Conservation (phyloP, 2,329 filamentous ascomycete species). For the Xylariaceae sp. region DNA sequence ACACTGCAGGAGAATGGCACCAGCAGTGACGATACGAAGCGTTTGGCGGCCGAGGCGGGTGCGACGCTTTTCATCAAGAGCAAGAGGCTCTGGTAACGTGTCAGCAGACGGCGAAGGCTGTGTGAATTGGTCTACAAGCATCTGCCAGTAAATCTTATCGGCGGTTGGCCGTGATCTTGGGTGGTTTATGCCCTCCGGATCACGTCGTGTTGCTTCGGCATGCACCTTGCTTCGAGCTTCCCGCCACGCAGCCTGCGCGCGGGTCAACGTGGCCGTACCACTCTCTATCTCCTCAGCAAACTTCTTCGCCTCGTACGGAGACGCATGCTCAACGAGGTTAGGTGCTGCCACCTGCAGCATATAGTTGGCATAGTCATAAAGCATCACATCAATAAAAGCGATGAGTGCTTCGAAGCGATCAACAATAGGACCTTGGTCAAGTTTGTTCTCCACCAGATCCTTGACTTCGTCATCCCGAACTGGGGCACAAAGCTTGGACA, state of each 20-base stretch:
- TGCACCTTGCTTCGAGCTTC: constrained; percentile 68
- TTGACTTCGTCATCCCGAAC: constrained; percentile 80
- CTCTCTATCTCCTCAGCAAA: constrained; percentile 71
- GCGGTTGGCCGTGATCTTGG: constrained; percentile 67
- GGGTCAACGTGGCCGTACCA: constrained; percentile 59
- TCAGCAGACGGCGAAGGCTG: constrained; percentile 62
- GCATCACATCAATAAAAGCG: constrained; percentile 77
- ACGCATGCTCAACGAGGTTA: constrained; percentile 72
- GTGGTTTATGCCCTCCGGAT: constrained; percentile 71
- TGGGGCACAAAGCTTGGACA: constrained; percentile 82
- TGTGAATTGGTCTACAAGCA: constrained; percentile 78
- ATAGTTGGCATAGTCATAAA: constrained; percentile 84
- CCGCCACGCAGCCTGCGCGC: constrained; percentile 71
- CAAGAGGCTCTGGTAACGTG: constrained; percentile 75
- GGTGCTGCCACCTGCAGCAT: constrained; percentile 75
- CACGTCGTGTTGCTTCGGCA: constrained; percentile 70
- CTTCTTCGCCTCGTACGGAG: constrained; percentile 75
- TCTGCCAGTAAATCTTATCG: constrained; percentile 76
- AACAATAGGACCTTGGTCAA: constrained; percentile 69
- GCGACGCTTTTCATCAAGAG: constrained; percentile 71
- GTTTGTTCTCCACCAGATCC: constrained; percentile 67
- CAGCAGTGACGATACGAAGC: constrained; percentile 73
- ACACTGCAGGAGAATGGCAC: constrained; percentile 77
- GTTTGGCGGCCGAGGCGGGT: constrained; percentile 61
- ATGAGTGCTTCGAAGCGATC: constrained; percentile 78